Conservation (phyloP, 1,139 yeast species). For the Pneumocystis wakefieldiae region DNA sequence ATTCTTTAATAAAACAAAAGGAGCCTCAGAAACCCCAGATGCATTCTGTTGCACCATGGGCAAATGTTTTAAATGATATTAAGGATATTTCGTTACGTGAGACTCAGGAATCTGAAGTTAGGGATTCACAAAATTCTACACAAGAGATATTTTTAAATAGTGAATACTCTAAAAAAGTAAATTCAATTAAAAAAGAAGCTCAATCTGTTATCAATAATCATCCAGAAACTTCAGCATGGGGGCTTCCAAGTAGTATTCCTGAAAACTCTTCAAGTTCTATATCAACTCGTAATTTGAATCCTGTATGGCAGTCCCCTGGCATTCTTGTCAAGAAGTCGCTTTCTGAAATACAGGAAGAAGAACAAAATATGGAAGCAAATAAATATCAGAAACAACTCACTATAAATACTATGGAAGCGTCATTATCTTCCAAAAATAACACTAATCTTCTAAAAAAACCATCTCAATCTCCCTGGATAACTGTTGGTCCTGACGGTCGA, state of each 20-base stretch:
- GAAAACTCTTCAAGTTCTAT: neutral
- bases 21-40: constrained; percentile 13
- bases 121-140: constrained; percentile 26
- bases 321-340: constrained; percentile 27
- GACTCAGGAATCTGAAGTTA: constrained; percentile 50
- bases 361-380: constrained; percentile 17
- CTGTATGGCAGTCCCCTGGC: constrained; percentile 5
- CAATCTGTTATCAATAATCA: neutral
- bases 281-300: neutral
- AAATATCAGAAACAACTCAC: constrained; percentile 18
- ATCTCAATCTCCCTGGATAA: constrained; percentile 6
- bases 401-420: constrained; percentile 10
- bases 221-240: neutral
- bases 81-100: constrained; percentile 51
- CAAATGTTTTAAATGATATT: constrained; percentile 18
- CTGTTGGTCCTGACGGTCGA: constrained; percentile 16
- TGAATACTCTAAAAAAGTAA: neutral
- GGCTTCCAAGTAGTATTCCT: neutral
- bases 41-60: constrained; percentile 29
- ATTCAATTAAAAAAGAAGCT: neutral
- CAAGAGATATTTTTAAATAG: neutral
- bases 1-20: constrained; percentile 10
- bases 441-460: constrained; percentile 1
- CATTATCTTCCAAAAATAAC: neutral
- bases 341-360: constrained; percentile 38